A percentile compares a stretch with the other conserved stretches of the same genome.
These are phyloP conservation scores for Fusarium sp. DNA, from an alignment of 2,329 filamentous ascomycete genomes.

Conservation along the genomic window DNA sequence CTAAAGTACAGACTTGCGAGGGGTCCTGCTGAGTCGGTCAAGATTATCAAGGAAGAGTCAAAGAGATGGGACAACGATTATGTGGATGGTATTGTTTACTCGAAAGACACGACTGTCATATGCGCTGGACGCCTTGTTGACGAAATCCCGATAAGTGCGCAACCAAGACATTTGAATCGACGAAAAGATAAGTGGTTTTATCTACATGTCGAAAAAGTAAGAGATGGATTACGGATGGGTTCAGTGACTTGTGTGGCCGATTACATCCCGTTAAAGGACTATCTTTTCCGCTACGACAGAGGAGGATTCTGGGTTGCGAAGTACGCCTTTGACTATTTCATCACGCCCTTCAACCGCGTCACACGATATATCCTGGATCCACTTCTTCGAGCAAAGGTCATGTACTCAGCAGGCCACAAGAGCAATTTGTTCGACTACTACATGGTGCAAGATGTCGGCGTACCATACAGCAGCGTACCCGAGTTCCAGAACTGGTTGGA, in stretches of 20 bases:
- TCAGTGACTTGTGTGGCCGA: constrained; percentile 53
- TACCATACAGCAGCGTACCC: constrained; percentile 56
- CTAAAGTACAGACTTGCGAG: constrained; percentile 64
- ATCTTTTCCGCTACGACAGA: constrained; percentile 77
- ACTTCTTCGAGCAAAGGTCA: constrained; percentile 71
- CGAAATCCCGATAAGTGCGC: constrained; percentile 50
- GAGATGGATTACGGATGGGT: constrained; percentile 43
- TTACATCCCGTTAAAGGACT: constrained; percentile 71
- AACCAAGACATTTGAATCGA: constrained; percentile 63
- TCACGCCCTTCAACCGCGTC: constrained; percentile 71
- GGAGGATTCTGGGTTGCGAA: constrained; percentile 75
- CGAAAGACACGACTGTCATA: constrained; percentile 64
- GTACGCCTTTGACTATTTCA: constrained; percentile 73
- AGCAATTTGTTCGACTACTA: constrained; percentile 69
- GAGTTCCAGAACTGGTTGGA: constrained; percentile 63
- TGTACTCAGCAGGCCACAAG: constrained; percentile 73
- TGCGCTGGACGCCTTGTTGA: constrained; percentile 70
- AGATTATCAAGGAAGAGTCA: constrained; percentile 58
- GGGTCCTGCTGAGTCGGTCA: constrained; percentile 52
- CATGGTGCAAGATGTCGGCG: constrained; percentile 72
- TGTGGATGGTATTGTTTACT: constrained; percentile 76
- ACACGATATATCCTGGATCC: constrained; percentile 71
- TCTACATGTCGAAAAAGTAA: constrained; percentile 67
- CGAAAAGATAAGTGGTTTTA: constrained; percentile 79
- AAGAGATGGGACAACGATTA: constrained; percentile 65